Evolutionary conservation across 1,139 yeast species (phyloP).

Genomic region (Meyerozyma elateridarum): DNA sequence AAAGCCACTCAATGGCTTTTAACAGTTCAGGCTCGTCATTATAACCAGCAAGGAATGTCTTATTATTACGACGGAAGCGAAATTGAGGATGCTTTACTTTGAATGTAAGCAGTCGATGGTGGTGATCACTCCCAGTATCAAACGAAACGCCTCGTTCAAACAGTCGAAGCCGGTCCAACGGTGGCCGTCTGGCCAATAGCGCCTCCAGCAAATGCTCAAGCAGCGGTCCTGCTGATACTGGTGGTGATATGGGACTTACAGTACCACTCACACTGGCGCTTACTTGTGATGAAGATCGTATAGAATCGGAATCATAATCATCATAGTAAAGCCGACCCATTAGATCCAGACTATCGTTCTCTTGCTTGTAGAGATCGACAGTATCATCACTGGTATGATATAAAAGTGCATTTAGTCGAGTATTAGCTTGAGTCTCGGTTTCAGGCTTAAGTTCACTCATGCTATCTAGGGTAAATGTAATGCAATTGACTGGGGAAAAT

Average conservation of each 20-base stretch:
- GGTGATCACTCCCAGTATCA: slow-evolving; percentile 40
- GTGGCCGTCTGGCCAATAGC: background rate
- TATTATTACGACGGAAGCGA: slow-evolving; percentile 49
- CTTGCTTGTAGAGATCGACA: slow-evolving; percentile 35
- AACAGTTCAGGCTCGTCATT: slow-evolving; percentile 54
- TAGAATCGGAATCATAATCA: slow-evolving; percentile 37
- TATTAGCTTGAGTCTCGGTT: slow-evolving; percentile 34
- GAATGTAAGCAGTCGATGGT: slow-evolving; percentile 45
- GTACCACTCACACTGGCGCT: no score
- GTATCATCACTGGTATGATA: slow-evolving; percentile 40
- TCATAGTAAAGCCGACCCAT: slow-evolving; percentile 43
- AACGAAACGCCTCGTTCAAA: slow-evolving; percentile 44
- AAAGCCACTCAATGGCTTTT: slow-evolving; percentile 60
- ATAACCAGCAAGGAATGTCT: slow-evolving; percentile 60
- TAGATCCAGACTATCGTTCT: slow-evolving; percentile 38
- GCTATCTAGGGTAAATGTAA: no score
- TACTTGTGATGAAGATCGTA: slow-evolving; percentile 20
- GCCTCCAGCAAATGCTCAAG: slow-evolving; percentile 2
- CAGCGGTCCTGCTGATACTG: background rate
- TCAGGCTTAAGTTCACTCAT: slow-evolving; percentile 19
- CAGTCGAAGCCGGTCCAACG: slow-evolving; percentile 9
- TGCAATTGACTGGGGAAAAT: no score
- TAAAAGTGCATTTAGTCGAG: slow-evolving; percentile 35
- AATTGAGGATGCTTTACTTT: slow-evolving; percentile 55
- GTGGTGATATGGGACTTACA: background rate